Percentiles rank a stretch among this genome's conserved stretches.
Evolutionary conservation across 345 rosid species (phyloP).

Genomic region (Eucalyptus sideroxylon): DNA sequence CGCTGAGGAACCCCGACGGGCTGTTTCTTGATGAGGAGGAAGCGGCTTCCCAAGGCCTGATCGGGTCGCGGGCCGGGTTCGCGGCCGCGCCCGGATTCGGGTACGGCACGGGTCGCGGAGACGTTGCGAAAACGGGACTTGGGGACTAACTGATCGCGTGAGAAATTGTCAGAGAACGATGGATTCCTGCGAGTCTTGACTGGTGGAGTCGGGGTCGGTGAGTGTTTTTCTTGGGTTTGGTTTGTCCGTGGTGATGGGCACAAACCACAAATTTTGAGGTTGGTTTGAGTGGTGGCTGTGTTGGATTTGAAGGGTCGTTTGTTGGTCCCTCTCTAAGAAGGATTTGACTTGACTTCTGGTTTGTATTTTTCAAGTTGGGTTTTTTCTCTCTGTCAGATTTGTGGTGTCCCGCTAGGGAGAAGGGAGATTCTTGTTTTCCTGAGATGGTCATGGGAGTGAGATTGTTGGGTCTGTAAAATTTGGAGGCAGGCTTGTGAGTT

Average conservation of each 20-base stretch:
- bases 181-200: neutral
- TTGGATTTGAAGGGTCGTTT: neutral
- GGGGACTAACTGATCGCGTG: neutral
- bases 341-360: neutral
- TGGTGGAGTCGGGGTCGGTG: neutral
- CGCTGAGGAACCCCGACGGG: slow-evolving; percentile 15
- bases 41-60: neutral
- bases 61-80: neutral
- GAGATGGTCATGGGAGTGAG: neutral
- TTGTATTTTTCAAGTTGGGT: neutral
- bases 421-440: neutral
- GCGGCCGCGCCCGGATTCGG: neutral
- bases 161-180: neutral
- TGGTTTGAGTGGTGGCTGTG: neutral
- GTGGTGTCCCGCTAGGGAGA: neutral
- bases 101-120: neutral
- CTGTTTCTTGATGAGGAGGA: slow-evolving; percentile 13
- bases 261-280: neutral
- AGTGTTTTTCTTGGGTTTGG: neutral
- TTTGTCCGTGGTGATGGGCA: neutral
- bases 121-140: neutral
- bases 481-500: neutral
- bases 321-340: neutral
- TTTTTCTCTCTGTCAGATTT: neutral
- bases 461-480: neutral